Evolutionary conservation across 179 eudicot species (phyloP).

Genomic region (Heliamphora pulchella): DNA sequence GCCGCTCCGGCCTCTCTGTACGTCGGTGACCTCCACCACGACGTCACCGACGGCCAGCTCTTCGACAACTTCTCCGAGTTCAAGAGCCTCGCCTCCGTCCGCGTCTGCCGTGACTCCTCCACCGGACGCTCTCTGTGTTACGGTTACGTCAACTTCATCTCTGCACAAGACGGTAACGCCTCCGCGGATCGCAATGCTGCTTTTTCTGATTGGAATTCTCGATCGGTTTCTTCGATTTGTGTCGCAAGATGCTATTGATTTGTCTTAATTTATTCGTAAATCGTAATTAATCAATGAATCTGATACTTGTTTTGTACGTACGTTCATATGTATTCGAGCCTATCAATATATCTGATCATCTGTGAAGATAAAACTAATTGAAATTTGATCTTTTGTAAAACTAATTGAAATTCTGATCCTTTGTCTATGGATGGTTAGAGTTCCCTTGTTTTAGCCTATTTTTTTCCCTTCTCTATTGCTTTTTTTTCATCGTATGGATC

Average conservation of each 20-base stretch:
- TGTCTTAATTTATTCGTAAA: background rate
- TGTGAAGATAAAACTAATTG: no score
- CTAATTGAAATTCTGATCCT: background rate
- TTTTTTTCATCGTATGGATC: no score
- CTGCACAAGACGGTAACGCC: slow-evolving; percentile 48
- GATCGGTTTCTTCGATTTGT: background rate
- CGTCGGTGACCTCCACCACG: slow-evolving; percentile 59
- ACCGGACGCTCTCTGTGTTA: slow-evolving; percentile 59
- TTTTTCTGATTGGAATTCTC: background rate
- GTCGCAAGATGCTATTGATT: background rate
- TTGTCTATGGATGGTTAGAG: background rate
- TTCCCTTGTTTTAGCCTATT: background rate
- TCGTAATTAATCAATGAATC: no score
- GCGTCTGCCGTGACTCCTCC: slow-evolving; percentile 61
- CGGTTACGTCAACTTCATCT: slow-evolving; percentile 61
- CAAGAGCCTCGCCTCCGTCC: slow-evolving; percentile 48
- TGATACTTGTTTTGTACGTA: background rate
- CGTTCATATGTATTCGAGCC: background rate
- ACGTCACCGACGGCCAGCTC: slow-evolving; percentile 41
- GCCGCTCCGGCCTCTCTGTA: slow-evolving; percentile 46
- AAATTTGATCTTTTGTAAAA: background rate
- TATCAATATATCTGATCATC: background rate
- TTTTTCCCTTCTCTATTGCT: no score
- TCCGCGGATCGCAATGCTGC: background rate
- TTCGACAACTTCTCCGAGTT: slow-evolving; percentile 48